Conservation (phyloP, 305 asterid genomes). For the Solanum hybrid region DNA sequence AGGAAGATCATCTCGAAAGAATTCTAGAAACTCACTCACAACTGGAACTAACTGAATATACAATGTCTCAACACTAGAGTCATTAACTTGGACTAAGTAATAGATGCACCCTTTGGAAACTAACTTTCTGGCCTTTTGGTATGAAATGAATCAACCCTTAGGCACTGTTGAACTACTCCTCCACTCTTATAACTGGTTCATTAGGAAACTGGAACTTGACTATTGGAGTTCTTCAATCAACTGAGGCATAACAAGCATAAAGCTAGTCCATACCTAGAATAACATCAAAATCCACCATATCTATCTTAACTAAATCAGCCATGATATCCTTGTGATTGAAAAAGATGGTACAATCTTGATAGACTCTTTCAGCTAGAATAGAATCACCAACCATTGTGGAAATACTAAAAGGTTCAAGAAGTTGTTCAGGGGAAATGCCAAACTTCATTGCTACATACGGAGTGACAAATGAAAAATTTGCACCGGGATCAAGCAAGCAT, state of each 20-base stretch:
- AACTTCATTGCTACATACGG: not conserved
- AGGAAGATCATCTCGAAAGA: not conserved
- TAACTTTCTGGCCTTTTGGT: not conserved
- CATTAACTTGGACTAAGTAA: not conserved
- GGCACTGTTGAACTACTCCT: not conserved
- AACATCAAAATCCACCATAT: not conserved
- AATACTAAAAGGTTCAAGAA: not conserved
- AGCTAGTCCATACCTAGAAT: too few species aligned
- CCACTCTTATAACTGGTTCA: not conserved
- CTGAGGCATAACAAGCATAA: too few species aligned
- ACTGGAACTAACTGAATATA: not conserved
- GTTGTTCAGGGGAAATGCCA: not conserved
- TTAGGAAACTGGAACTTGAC: too few species aligned
- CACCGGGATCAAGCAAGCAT: not conserved
- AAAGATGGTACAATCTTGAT: not conserved
- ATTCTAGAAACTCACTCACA: not conserved
- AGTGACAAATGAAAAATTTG: not conserved
- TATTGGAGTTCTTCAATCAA: too few species aligned
- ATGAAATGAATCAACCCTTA: not conserved
- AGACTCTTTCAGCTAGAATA: not conserved
- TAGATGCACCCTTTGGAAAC: not conserved
- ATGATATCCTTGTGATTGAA: not conserved
- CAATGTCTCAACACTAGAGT: not conserved
- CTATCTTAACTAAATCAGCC: not conserved
- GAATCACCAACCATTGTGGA: not conserved